These are phyloP conservation scores for Panus rudis DNA, from an alignment of 768 basidiomycete genomes.

Conservation along the genomic window DNA sequence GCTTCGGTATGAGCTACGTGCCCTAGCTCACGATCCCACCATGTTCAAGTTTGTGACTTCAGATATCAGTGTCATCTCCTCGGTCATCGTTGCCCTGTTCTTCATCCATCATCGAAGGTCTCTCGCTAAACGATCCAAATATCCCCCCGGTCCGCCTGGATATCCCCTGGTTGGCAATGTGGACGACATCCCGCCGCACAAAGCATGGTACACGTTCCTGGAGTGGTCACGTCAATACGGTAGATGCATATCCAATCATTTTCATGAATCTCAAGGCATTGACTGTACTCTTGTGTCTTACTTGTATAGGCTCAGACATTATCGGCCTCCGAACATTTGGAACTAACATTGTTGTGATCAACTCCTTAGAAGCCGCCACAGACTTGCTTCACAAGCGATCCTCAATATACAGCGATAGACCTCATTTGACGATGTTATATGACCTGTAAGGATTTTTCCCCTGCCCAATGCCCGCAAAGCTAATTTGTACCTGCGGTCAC, in stretches of 20 bases:
- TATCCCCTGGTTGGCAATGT: conserved; percentile 29
- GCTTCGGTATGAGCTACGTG: no score
- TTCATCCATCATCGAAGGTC: no score
- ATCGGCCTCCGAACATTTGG: conserved; percentile 16
- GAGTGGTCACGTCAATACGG: conserved; percentile 20
- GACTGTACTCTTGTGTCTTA: not conserved
- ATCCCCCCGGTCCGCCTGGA: conserved; percentile 27
- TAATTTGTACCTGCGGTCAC: not conserved
- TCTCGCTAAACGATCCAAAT: no score
- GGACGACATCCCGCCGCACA: conserved; percentile 19
- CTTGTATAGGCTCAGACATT: conserved; percentile 7
- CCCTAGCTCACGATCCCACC: no score
- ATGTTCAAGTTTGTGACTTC: no score
- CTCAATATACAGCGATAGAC: conserved; percentile 31
- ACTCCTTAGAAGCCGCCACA: conserved; percentile 26
- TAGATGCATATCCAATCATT: no score
- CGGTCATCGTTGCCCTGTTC: no score
- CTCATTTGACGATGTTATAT: conserved; percentile 9
- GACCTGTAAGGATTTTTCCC: conserved; percentile 5
- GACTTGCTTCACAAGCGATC: conserved; percentile 37
- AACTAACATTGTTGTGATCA: conserved; percentile 29
- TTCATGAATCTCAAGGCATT: not conserved
- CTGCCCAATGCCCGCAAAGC: not conserved
- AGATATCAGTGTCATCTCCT: no score
- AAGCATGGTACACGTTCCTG: conserved; percentile 14